Conservation (phyloP, 208 protist genomes). For the Leishmania aethiopica region DNA sequence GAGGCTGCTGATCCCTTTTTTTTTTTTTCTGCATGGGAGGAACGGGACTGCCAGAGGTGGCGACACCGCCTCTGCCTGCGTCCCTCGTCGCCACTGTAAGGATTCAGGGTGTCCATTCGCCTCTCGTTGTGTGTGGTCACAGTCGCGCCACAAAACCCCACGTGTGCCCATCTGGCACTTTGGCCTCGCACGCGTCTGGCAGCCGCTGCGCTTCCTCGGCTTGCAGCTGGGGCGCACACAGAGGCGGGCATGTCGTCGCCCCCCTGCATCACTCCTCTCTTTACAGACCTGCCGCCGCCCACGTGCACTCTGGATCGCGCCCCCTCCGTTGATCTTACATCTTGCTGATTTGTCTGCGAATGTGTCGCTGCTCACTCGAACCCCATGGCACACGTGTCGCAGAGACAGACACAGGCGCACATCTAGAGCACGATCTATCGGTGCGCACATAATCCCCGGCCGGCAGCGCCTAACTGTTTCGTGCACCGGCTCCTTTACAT, state of each 20-base stretch:
- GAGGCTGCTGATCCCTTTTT: neutral
- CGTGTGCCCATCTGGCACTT: neutral
- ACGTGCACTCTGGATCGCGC: neutral
- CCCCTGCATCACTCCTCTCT: neutral
- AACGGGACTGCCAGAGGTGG: neutral
- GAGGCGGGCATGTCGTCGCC: neutral
- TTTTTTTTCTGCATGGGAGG: neutral
- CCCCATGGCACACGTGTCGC: neutral
- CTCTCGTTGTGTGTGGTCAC: neutral
- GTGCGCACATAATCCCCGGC: neutral
- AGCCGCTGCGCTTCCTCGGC: neutral
- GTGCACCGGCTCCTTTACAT: neutral
- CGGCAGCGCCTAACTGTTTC: neutral
- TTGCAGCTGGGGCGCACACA: neutral
- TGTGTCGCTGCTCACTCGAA: neutral
- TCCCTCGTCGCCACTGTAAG: neutral
- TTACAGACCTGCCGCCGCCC: neutral
- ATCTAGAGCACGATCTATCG: neutral
- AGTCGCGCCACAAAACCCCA: neutral
- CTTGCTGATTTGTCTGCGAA: neutral
- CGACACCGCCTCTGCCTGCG: neutral
- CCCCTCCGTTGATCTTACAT: neutral
- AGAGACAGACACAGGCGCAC: neutral
- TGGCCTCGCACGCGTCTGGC: neutral
- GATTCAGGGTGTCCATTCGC: neutral